These are phyloP conservation scores for Torulaspora delbrueckii DNA, from an alignment of 805 yeast species.

Conservation along the genomic window DNA sequence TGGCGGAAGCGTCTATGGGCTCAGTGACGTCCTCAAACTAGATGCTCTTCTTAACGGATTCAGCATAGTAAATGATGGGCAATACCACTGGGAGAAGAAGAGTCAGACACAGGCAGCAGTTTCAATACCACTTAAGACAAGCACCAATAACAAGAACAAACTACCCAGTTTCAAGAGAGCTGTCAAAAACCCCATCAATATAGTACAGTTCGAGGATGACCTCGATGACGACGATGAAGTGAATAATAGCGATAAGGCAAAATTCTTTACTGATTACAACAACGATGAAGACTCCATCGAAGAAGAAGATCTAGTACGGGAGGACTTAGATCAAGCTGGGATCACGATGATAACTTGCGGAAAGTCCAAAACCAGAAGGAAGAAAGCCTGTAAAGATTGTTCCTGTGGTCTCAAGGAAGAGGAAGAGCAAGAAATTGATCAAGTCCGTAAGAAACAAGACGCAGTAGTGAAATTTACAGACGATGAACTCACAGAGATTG, in stretches of 20 bases:
- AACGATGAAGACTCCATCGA: constrained; percentile 48
- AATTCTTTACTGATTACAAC: constrained; percentile 47
- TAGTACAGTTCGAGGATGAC: constrained; percentile 28
- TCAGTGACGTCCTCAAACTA: constrained; percentile 40
- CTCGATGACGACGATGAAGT: constrained; percentile 36
- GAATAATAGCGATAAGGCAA: constrained; percentile 41
- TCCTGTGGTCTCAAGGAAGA: constrained; percentile 92
- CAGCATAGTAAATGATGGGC: constrained; percentile 35
- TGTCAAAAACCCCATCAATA: constrained; percentile 31
- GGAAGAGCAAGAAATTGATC: constrained; percentile 57
- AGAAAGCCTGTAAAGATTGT: constrained; percentile 97
- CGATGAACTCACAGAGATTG: constrained; percentile 82
- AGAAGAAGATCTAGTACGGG: constrained; percentile 52
- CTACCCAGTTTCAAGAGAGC: constrained; percentile 27
- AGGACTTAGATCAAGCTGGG: constrained; percentile 34
- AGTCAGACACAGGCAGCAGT: constrained; percentile 33
- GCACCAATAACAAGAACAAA: constrained; percentile 8
- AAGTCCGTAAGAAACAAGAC: constrained; percentile 30
- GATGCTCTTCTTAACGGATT: constrained; percentile 68
- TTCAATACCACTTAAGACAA: constrained; percentile 33
- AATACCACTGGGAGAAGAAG: constrained; percentile 54
- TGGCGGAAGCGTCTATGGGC: constrained; percentile 50
- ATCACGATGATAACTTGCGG: constrained; percentile 33
- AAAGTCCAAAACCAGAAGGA: constrained; percentile 34
- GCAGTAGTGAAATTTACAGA: constrained; percentile 41